These are phyloP conservation scores for Gossypium stocksii DNA, from an alignment of 345 rosid genomes.

Conservation along the genomic window DNA sequence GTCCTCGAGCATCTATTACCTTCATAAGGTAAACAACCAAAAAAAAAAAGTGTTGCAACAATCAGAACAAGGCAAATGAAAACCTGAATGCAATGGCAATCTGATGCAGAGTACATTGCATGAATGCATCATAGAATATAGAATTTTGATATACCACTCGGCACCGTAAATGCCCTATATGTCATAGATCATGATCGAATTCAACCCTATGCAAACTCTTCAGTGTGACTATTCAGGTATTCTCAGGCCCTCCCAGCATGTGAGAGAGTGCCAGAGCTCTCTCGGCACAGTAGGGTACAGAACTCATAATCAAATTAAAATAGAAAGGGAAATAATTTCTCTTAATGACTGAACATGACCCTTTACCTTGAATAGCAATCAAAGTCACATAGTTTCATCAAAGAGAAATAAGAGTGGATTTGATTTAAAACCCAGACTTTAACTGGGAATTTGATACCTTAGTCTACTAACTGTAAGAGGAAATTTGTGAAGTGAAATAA, in stretches of 20 bases:
- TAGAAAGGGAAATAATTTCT: not conserved
- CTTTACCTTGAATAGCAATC: not conserved
- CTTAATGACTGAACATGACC: not conserved
- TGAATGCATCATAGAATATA: not conserved
- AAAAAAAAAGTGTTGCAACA: not conserved
- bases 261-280: no score
- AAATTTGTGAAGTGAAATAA: not conserved
- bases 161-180: no score
- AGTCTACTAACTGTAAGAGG: not conserved
- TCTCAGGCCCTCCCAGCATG: no score
- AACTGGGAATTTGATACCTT: not conserved
- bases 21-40: constrained; percentile 13
- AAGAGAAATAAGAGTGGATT: not conserved
- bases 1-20: constrained; percentile 75
- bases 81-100: not conserved
- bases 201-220: no score
- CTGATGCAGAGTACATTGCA: not conserved
- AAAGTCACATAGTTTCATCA: not conserved
- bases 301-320: not conserved
- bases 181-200: no score
- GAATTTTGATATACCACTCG: no score
- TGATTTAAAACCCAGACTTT: not conserved
- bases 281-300: no score
- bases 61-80: not conserved
- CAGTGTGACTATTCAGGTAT: no score